These are phyloP conservation scores for Yamadazyma sp. DNA, from an alignment of 1,139 yeast species.

Conservation along the genomic window DNA sequence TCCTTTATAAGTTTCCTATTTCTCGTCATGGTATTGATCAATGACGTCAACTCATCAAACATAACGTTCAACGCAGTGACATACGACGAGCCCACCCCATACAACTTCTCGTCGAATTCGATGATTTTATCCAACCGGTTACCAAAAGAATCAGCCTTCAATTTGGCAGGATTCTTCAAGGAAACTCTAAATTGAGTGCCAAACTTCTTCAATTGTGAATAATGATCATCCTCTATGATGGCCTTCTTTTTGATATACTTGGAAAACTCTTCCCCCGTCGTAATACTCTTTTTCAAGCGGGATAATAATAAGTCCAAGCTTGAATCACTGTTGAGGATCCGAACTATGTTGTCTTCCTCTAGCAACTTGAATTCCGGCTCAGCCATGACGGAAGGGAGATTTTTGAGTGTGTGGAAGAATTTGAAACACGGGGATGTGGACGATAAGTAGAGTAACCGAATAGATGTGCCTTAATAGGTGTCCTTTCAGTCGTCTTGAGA, in stretches of 20 bases:
- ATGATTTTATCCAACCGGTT: slow-evolving; percentile 66
- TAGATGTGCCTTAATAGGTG: background rate
- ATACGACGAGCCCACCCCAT: slow-evolving; percentile 72
- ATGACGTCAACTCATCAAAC: slow-evolving; percentile 81
- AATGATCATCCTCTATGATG: slow-evolving; percentile 75
- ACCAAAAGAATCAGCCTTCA: slow-evolving; percentile 71
- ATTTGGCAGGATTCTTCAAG: slow-evolving; percentile 47
- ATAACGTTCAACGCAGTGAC: slow-evolving; percentile 78
- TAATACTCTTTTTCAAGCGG: slow-evolving; percentile 75
- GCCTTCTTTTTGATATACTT: slow-evolving; percentile 79
- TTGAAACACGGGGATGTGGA: too few species aligned
- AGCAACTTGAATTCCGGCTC: slow-evolving; percentile 19
- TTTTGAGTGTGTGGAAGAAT: too few species aligned
- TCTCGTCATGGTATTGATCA: slow-evolving; percentile 66
- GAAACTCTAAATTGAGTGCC: slow-evolving; percentile 54
- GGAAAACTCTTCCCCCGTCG: slow-evolving; percentile 82
- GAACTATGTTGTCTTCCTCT: slow-evolving; percentile 29
- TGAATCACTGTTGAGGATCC: slow-evolving; percentile 38
- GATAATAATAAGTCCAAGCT: slow-evolving; percentile 64
- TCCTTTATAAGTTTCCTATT: slow-evolving; percentile 78
- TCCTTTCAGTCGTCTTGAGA: background rate
- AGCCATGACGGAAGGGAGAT: slow-evolving; percentile 7
- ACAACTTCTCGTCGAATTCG: slow-evolving; percentile 73
- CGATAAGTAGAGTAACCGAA: too few species aligned
- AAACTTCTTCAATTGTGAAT: slow-evolving; percentile 68